Conservation (phyloP, 345 rosid species). For the Dimocarpus longan region DNA sequence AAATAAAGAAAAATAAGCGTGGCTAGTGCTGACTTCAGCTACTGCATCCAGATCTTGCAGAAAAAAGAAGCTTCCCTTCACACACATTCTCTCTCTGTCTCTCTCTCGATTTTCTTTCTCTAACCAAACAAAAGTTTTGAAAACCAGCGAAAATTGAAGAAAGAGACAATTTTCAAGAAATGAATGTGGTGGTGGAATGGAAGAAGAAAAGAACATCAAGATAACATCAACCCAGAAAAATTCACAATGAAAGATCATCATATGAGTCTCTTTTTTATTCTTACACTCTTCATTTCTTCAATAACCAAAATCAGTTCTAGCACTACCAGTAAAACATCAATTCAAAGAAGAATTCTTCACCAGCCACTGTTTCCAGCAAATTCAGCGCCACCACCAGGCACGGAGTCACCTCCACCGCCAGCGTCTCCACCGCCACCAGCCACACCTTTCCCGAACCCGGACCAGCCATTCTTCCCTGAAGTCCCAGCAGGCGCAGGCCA, state of each 20-base stretch:
- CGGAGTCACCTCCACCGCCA: constrained; percentile 9
- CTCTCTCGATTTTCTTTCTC: constrained; percentile 20
- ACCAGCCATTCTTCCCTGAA: constrained; percentile 92
- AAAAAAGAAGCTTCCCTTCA: constrained; percentile 56
- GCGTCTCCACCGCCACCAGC: constrained; percentile 59
- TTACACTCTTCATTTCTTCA: constrained; percentile 15
- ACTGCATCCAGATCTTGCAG: constrained; percentile 70
- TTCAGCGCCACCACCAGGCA: constrained; percentile 55
- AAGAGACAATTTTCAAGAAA: constrained; percentile 25
- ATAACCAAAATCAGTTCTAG: not conserved
- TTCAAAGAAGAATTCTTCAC: constrained; percentile 73
- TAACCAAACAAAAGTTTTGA: not conserved
- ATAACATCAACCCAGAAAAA: constrained; percentile 34
- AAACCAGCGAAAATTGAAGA: not conserved
- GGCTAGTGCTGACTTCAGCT: constrained; percentile 48
- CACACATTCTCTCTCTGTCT: not conserved
- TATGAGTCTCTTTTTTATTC: constrained; percentile 30
- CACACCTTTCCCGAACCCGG: constrained; percentile 48
- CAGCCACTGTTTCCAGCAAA: constrained; percentile 79
- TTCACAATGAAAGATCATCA: constrained; percentile 62
- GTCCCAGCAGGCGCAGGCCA: constrained; percentile 54
- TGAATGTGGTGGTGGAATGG: constrained; percentile 42
- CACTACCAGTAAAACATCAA: not conserved
- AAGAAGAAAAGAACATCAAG: constrained; percentile 24
- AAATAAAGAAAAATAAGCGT: constrained; percentile 14